A percentile compares a stretch with the other conserved stretches of the same genome.
phyloP scores from a whole-genome alignment of 495 filamentous ascomycete genomes.

The Daldinia childiae region DNA sequence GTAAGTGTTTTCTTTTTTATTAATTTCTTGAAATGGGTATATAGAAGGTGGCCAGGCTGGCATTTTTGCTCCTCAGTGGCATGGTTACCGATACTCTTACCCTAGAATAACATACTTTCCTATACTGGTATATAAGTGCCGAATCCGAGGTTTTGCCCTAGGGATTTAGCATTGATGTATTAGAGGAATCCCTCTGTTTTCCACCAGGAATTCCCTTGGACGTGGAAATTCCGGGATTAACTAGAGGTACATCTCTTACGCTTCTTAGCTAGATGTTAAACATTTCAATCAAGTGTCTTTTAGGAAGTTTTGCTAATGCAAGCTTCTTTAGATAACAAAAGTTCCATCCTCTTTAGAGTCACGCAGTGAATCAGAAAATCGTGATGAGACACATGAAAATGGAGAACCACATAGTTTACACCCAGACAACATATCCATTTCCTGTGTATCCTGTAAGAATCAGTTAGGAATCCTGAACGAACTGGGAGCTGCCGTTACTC shows the following conservation, averaged over 20 bases:
- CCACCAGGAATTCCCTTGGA: constrained; percentile 61
- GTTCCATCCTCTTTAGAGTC: not conserved
- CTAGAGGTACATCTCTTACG: constrained; percentile 66
- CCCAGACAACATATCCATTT: constrained; percentile 49
- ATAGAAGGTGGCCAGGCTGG: constrained; percentile 85
- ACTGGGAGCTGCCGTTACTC: constrained; percentile 49
- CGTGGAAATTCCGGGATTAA: constrained; percentile 61
- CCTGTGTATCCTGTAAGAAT: constrained; percentile 51
- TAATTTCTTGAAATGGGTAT: constrained; percentile 64
- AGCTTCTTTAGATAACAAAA: constrained; percentile 54
- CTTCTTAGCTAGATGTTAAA: not conserved
- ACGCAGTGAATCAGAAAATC: not conserved
- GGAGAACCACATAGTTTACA: constrained; percentile 2
- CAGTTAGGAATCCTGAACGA: constrained; percentile 64
- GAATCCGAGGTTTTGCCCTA: constrained; percentile 35
- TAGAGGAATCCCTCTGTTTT: constrained; percentile 56
- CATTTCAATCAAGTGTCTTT: not conserved
- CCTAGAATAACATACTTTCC: constrained; percentile 70
- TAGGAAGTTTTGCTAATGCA: constrained; percentile 54
- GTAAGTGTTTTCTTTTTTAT: constrained; percentile 32
- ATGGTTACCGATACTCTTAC: constrained; percentile 91
- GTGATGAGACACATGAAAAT: not conserved
- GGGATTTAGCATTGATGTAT: constrained; percentile 44
- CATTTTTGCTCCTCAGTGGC: constrained; percentile 62
- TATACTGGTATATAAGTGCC: constrained; percentile 38